Conservation (phyloP, 345 rosid species). For the Gossypium turneri region DNA sequence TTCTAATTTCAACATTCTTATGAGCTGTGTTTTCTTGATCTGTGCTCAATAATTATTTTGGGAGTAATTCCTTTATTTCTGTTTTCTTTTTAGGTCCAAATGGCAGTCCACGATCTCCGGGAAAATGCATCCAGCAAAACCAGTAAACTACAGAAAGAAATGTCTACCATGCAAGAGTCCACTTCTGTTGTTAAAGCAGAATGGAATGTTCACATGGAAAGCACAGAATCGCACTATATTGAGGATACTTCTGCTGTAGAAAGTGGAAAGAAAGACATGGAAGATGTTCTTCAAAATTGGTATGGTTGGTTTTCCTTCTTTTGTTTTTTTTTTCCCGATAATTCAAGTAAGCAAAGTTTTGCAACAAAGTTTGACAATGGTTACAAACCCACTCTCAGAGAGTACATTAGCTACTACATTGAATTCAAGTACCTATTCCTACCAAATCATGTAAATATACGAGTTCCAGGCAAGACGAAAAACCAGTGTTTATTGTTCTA, state of each 20-base stretch:
- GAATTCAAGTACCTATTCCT: neutral
- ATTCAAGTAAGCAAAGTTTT: neutral
- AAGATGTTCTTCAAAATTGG: constrained; percentile 80
- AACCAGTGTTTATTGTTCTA: neutral
- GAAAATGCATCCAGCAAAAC: constrained; percentile 76
- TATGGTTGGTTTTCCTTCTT: constrained; percentile 22
- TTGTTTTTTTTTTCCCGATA: neutral
- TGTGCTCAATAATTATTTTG: constrained; percentile 1
- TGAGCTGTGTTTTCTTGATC: neutral
- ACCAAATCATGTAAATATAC: neutral
- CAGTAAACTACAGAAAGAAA: constrained; percentile 70
- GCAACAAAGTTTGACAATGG: neutral
- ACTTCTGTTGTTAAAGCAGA: constrained; percentile 65
- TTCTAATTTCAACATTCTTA: neutral
- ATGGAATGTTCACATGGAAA: constrained; percentile 82
- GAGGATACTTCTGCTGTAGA: constrained; percentile 74
- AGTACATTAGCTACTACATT: neutral
- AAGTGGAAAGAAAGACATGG: constrained; percentile 71
- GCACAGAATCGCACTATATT: constrained; percentile 62
- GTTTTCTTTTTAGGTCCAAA: constrained; percentile 55
- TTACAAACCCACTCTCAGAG: neutral
- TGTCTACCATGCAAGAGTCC: constrained; percentile 87
- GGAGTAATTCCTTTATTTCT: constrained; percentile 7
- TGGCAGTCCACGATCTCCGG: constrained; percentile 79
- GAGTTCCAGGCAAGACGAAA: neutral